Base-by-base conservation (phyloP, 441 rosid species). In the Croton setiger region DNA sequence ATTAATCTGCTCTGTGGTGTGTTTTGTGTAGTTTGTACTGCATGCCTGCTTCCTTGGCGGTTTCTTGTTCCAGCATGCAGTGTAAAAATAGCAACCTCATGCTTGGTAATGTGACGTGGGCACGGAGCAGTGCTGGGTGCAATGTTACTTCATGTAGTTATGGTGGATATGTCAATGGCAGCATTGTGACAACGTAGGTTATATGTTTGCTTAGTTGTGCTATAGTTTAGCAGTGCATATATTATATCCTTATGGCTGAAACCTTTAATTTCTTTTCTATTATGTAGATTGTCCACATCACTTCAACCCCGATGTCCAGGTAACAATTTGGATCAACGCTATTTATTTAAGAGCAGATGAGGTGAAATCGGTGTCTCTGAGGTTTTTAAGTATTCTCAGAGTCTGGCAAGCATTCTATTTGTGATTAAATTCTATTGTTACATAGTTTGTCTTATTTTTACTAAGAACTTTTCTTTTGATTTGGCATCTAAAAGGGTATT, bases 51-150 rank as follows among this genome's bases (percentile, higher is more conserved):
- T 83, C 96, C 43, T 64, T 93, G 74, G 86, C 87, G 4, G 98
- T 88, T 79, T 93, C 98, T 70, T 93, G 98, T 77, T 93, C 98
- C 12, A 91, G 95, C 81, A 86, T 93, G 97, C 91, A 88, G 69
- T 93, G 98, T 73, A 84, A 76, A 70, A 86, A 87, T 63, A 91
- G 97, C 76, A 91, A 86, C 56, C 91, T 84, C 66, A 91, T 91
- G 92, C 81, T 93, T 0, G 98, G 98, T 66, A 93, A 93, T 68
- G 79, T 81, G 23, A 85, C 96, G 0, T 54, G 74, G 71, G 84
- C 87, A 73, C 88, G 81, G 79, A 90, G 82, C 70, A 82, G 88
- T 73, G 95, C 85, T 12, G 98, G 97, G 35, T 93, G 98, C 81
- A 93, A 84, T 67, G 91, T 93, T 45, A 87, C 91, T 64, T 79